Conservation (phyloP, 805 yeast species). For the Myxozyma nipponensis region DNA sequence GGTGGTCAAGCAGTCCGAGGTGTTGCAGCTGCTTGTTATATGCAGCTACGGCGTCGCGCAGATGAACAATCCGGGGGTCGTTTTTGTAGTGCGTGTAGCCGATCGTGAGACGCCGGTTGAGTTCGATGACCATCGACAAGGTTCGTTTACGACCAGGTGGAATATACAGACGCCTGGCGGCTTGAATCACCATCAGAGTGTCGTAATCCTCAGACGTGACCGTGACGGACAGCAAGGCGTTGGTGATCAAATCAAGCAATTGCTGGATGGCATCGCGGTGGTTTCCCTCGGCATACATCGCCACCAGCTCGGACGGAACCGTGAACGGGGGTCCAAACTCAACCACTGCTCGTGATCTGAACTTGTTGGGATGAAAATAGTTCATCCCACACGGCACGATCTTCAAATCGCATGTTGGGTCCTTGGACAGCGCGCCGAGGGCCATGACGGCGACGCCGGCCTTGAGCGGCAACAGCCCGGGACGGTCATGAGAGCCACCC, state of each 20-base stretch:
- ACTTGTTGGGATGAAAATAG: constrained; percentile 92
- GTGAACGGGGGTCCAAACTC: constrained; percentile 90
- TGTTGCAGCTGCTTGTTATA: constrained; percentile 66
- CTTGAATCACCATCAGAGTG: constrained; percentile 85
- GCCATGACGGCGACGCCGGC: constrained; percentile 99
- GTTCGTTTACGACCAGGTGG: constrained; percentile 67
- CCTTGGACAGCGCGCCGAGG: constrained; percentile 79
- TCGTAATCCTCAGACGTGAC: constrained; percentile 87
- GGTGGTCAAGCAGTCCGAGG: constrained; percentile 68
- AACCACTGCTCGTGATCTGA: constrained; percentile 90
- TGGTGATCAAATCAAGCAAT: constrained; percentile 63
- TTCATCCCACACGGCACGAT: constrained; percentile 99
- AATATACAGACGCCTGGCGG: constrained; percentile 83
- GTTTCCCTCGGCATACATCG: constrained; percentile 57
- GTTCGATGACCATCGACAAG: constrained; percentile 78
- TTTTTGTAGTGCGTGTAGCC: constrained; percentile 75
- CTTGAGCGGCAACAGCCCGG: constrained; percentile 84
- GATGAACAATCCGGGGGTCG: constrained; percentile 58
- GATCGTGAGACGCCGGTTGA: constrained; percentile 78
- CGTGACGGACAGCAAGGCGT: constrained; percentile 77
- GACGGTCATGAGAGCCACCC: constrained; percentile 96
- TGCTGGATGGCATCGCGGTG: constrained; percentile 70
- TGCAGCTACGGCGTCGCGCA: constrained; percentile 59
- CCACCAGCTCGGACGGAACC: constrained; percentile 58
- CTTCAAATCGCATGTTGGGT: constrained; percentile 70